These are phyloP conservation scores for Coleophoma crateriformis DNA, from an alignment of 2,329 filamentous ascomycete species.

Conservation along the genomic window DNA sequence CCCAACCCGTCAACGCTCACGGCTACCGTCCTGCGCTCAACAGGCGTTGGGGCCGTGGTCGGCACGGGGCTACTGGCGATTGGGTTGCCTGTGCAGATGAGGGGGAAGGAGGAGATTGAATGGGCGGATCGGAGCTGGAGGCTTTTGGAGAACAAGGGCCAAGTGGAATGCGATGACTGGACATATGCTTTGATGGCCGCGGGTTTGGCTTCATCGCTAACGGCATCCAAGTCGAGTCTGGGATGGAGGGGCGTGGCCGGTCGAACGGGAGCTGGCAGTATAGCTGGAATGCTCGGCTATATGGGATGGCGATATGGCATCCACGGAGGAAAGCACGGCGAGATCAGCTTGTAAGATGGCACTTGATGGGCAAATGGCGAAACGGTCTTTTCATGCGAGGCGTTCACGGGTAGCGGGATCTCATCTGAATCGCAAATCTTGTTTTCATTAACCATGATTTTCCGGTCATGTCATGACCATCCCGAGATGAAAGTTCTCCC, in stretches of 20 bases:
- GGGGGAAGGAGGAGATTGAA: conserved; percentile 51
- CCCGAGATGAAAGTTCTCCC: not conserved
- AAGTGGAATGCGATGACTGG: conserved; percentile 53
- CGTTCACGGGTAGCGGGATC: no score
- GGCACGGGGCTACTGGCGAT: conserved; percentile 38
- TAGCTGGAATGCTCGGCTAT: conserved; percentile 42
- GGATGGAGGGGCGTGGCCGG: conserved; percentile 38
- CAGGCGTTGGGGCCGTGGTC: conserved; percentile 38
- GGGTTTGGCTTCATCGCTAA: conserved; percentile 26
- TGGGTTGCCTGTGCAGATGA: conserved; percentile 45
- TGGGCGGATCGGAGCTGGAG: conserved; percentile 61
- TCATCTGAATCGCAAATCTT: no score
- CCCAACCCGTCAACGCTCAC: conserved; percentile 19
- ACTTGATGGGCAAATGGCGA: not conserved
- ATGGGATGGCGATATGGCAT: conserved; percentile 44
- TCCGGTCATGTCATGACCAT: no score
- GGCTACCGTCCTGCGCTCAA: conserved; percentile 36
- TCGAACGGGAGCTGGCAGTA: conserved; percentile 40
- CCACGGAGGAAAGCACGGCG: conserved; percentile 30
- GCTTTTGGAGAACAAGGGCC: conserved; percentile 49
- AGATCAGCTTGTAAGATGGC: not conserved
- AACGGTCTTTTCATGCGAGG: not conserved
- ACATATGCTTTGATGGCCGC: conserved; percentile 37
- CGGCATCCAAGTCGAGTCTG: conserved; percentile 21
- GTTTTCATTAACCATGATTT: no score